Base-by-base conservation (phyloP, 2,329 filamentous ascomycete species). In the Emericellopsis atlantica region DNA sequence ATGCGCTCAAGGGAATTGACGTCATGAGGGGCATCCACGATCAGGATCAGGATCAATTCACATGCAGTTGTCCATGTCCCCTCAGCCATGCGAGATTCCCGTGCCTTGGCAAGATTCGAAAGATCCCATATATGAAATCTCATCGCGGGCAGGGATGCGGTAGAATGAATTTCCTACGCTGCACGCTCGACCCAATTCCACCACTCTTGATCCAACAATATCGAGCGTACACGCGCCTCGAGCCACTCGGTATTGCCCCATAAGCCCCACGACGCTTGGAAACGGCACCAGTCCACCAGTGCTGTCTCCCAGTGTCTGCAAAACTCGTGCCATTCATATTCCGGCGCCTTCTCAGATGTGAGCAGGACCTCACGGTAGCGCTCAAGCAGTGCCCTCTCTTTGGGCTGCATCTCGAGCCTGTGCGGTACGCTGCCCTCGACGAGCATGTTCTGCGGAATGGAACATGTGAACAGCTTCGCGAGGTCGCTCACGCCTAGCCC, bases 391-490 rank as follows among this genome's bases (percentile, higher is more conserved):
- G 40, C 26, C 39, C 54, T 60, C 48, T 82, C 78, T 1, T 67
- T 67, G 1, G 58, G 44, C 4, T 61, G 53, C 72, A 80, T 76
- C 0, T 46, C 22, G n/a, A 77, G 50, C 32, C 59, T 51, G 1
- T 60, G 44, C 0, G 62, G 56, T 1, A 69, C 37, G 1, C 40
- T 37, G 23, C 40, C 39, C 15, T 47, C 50, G 0, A 61, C 58
- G 0, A 83, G 64, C 64, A 80, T 67, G 3, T 57, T 46, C 6
- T 74, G 32, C 0, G 77, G 76, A 0, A 82, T 66, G 2, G 78
- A 81, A 53, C 77, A 81, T 0, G 78, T 82, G 44, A 81, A 79
- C 1, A 82, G 54, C 51, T 82, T 82, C 2, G 77, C 78, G 0
- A 83, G 59, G 52, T 84, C 80, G 46, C 77, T 79, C 0, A 76